Evolutionary conservation across 805 yeast species (phyloP).

Genomic region (Hermanozyma aechmeae): DNA sequence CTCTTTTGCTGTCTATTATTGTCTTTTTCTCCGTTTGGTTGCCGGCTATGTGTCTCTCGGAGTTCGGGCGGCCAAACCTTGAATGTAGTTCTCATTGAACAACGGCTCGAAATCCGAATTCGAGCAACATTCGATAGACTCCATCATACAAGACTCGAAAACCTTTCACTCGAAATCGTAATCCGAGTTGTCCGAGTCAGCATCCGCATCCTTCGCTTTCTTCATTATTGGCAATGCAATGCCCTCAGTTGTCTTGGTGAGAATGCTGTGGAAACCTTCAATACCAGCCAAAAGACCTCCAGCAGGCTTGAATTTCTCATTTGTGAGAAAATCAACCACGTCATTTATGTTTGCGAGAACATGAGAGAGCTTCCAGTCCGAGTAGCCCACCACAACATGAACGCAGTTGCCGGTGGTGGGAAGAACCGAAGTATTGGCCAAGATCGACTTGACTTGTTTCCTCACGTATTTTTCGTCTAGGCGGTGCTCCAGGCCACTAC

Average conservation of each 20-base stretch:
- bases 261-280: slow-evolving; percentile 39
- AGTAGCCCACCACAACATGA: slow-evolving; percentile 50
- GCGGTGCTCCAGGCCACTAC: background rate
- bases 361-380: slow-evolving; percentile 33
- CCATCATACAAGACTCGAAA: no score
- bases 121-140: no score
- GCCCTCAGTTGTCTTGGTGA: slow-evolving; percentile 60
- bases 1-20: no score
- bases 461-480: slow-evolving; percentile 52
- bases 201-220: slow-evolving; percentile 1
- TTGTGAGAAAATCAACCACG: slow-evolving; percentile 40
- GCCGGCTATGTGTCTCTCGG: no score
- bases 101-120: no score
- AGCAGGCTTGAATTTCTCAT: slow-evolving; percentile 36
- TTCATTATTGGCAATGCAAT: slow-evolving; percentile 43
- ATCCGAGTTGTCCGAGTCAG: background rate
- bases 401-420: slow-evolving; percentile 57
- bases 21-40: no score
- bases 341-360: slow-evolving; percentile 45
- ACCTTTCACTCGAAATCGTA: background rate
- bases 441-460: slow-evolving; percentile 56
- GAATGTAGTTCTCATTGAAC: no score
- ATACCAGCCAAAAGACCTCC: slow-evolving; percentile 47
- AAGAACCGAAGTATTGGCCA: slow-evolving; percentile 48
- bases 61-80: no score